Percentiles rank a stretch among this genome's conserved stretches.
phyloP scores from a whole-genome alignment of 169 alveolate species.

The Cryptosporidium canis region DNA sequence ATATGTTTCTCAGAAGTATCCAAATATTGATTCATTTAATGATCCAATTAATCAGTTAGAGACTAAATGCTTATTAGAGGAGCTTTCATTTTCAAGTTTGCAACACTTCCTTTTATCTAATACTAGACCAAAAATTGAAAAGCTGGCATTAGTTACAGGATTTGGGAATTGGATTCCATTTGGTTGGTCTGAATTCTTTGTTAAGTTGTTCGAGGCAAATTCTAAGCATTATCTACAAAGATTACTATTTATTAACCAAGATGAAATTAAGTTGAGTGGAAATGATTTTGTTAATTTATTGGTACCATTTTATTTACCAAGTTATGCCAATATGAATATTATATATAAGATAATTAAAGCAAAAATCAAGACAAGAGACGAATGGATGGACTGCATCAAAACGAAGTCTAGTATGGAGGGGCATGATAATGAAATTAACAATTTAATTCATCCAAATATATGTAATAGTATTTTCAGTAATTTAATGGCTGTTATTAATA shows the following conservation, averaged over 20 bases:
- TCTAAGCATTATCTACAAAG: slow-evolving; percentile 35
- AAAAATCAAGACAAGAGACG: slow-evolving; percentile 52
- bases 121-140: slow-evolving; percentile 60
- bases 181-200: slow-evolving; percentile 60
- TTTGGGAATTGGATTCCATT: slow-evolving; percentile 68
- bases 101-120: slow-evolving; percentile 55
- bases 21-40: slow-evolving; percentile 19
- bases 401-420: background rate
- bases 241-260: background rate
- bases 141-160: slow-evolving; percentile 53
- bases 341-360: slow-evolving; percentile 26
- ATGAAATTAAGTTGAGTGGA: background rate
- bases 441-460: slow-evolving; percentile 42
- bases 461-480: slow-evolving; percentile 40
- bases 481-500: slow-evolving; percentile 31
- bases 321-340: slow-evolving; percentile 17
- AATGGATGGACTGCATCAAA: slow-evolving; percentile 36
- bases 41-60: slow-evolving; percentile 28
- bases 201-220: slow-evolving; percentile 49
- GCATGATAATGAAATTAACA: background rate
- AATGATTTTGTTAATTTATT: slow-evolving; percentile 23
- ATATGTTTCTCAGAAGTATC: background rate
- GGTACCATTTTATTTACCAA: slow-evolving; percentile 46
- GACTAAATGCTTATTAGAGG: slow-evolving; percentile 48
- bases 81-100: slow-evolving; percentile 45